Evolutionary conservation across 345 rosid species (phyloP), one percentile per base, ranked within the genome.

Genomic region (Euphorbia pulcherrima): DNA sequence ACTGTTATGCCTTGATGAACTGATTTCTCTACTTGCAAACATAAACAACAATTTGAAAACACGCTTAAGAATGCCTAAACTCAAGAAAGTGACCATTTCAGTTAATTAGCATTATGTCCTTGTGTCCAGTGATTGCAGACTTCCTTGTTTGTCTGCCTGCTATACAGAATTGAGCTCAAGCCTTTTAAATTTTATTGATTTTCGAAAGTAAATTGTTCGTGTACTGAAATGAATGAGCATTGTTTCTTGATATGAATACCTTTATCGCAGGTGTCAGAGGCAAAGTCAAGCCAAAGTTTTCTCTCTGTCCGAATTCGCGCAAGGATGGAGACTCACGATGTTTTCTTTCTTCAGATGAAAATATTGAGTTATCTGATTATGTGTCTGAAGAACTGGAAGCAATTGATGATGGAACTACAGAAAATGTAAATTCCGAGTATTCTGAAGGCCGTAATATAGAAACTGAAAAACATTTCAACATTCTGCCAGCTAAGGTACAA

Each of bases 211-310:
- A 11, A 48, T 48, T 26, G 39, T 76, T 39, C 12, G 18, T 28
- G 62, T 78, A 35, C 21, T 60, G 18, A 13, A 9, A 12, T 41
- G 30, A 13, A 4, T 8, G 52, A 56, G 50, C 55, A 13, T 59
- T 8, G n/a, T 47, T 70, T 53, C 41, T 46, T 37, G 14, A 4
- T 13, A 26, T 40, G 29, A 18, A 28, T 58, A 29, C 51, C 55
- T 60, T 24, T 10, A 27, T 67, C 27, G 48, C 80, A 87, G 85
- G 79, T 67, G 55, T 75, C 33, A 83, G 75, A 77, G 80, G 78
- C 74, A 83, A 83, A 71, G 62, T 60, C 44, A 86, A 75, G 79
- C 80, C 84, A 70, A 86, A 83, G 57, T 83, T 89, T 75, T 80
- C 88, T 41, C 81, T 89, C 51, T 77, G 64, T 75, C 78, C 75